phyloP scores from a whole-genome alignment of 371 early-diverging fungal genomes.

The Batrachochytrium dendrobatidis region DNA sequence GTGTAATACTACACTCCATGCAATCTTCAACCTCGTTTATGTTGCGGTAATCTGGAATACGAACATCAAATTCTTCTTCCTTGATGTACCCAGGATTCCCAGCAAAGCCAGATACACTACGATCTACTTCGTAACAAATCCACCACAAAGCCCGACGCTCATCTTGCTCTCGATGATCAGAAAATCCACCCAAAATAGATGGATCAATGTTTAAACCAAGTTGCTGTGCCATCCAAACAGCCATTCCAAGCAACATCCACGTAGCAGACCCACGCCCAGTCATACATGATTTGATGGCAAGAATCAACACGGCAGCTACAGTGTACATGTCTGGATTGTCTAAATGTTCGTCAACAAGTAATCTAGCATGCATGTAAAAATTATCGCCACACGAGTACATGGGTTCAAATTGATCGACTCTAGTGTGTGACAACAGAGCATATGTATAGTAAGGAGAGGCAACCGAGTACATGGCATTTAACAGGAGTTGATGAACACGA shows the following conservation, averaged over 20 bases:
- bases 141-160: background rate
- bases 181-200: background rate
- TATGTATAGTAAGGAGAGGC: too few relatives aligned
- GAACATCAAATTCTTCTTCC: background rate
- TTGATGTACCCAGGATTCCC: background rate
- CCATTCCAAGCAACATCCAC: background rate
- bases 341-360: background rate
- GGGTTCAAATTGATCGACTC: too few relatives aligned
- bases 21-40: background rate
- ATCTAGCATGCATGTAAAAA: background rate
- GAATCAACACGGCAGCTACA: background rate
- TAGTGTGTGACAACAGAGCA: too few relatives aligned
- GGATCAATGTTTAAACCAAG: conserved; percentile 4
- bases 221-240: conserved; percentile 1
- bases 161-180: background rate
- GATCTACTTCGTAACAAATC: conserved; percentile 1
- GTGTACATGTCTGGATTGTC: conserved; percentile 1
- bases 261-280: background rate
- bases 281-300: background rate
- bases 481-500: too few relatives aligned
- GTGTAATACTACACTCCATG: too few relatives aligned
- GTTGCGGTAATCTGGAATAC: background rate
- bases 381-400: background rate
- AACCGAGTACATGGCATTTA: too few relatives aligned
- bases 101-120: background rate